Evolutionary conservation across 2,329 filamentous ascomycete genomes (phyloP).

Genomic region (Neofusicoccum cordaticola): DNA sequence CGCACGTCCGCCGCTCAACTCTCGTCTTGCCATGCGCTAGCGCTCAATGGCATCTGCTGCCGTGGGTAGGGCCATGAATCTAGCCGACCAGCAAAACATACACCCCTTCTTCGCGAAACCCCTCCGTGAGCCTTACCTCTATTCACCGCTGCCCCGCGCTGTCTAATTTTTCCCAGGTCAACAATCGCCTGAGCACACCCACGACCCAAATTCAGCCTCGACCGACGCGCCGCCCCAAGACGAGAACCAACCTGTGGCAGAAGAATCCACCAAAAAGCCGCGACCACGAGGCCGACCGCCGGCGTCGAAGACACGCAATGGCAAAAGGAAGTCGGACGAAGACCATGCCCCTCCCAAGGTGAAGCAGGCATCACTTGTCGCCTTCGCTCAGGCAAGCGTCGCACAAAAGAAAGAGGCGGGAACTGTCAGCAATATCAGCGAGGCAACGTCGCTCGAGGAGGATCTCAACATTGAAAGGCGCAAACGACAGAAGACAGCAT

Average conservation of each 20-base stretch:
- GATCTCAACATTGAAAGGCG: constrained; percentile 31
- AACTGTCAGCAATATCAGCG: background rate
- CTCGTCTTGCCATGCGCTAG: constrained; percentile 1
- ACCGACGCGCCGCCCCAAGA: constrained; percentile 17
- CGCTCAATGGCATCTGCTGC: constrained; percentile 36
- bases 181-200: constrained; percentile 24
- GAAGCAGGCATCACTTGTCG: constrained; percentile 12
- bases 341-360: background rate
- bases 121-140: constrained; percentile 5
- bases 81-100: constrained; percentile 32
- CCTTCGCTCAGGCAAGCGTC: constrained; percentile 21
- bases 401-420: constrained; percentile 21
- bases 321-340: constrained; percentile 5
- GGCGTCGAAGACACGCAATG: background rate
- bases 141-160: background rate
- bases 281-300: background rate
- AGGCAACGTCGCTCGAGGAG: constrained; percentile 25
- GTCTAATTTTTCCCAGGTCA: constrained; percentile 2
- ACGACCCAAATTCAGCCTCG: constrained; percentile 23
- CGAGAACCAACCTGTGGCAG: background rate
- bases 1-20: background rate
- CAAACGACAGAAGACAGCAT: constrained; percentile 40
- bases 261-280: background rate
- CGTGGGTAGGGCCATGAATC: constrained; percentile 37
- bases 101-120: constrained; percentile 40